Evolutionary conservation across 805 yeast genomes (phyloP).

Genomic region (Suhomyces pyralidae): DNA sequence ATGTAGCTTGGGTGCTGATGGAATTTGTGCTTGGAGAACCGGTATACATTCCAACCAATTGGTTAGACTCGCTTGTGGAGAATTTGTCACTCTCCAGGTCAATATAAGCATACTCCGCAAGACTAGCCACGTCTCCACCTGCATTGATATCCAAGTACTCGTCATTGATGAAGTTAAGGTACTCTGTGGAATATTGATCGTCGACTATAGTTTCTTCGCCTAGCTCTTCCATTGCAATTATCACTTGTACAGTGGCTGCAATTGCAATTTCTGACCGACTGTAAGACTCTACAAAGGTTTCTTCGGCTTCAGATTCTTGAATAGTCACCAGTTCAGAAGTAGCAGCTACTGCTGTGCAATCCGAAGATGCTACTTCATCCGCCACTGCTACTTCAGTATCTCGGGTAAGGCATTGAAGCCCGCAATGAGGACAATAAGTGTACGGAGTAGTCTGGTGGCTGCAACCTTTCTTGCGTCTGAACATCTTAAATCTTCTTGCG

Average conservation of each 20-base stretch:
- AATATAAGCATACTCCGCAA: neutral
- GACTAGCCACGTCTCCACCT: neutral
- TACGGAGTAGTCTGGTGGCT: neutral
- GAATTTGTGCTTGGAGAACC: neutral
- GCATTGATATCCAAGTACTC: neutral
- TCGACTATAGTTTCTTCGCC: neutral
- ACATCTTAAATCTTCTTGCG: neutral
- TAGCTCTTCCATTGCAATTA: neutral
- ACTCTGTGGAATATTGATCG: neutral
- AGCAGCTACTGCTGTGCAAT: neutral
- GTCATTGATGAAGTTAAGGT: neutral
- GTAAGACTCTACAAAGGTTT: neutral
- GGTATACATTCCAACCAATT: too few relatives aligned
- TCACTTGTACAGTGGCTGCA: neutral
- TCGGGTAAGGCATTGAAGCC: neutral
- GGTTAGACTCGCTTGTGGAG: too few relatives aligned
- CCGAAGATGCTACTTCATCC: neutral
- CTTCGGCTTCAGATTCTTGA: neutral
- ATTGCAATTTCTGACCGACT: neutral
- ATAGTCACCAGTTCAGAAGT: neutral
- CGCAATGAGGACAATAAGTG: neutral
- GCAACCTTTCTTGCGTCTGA: neutral
- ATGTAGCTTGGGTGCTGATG: neutral
- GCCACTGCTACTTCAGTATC: neutral
- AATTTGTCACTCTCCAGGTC: neutral